A percentile compares a stretch with the other conserved stretches of the same genome.
phyloP scores from a whole-genome alignment of 2,329 filamentous ascomycete genomes.

The Parasarocladium wereldwijsianum region DNA sequence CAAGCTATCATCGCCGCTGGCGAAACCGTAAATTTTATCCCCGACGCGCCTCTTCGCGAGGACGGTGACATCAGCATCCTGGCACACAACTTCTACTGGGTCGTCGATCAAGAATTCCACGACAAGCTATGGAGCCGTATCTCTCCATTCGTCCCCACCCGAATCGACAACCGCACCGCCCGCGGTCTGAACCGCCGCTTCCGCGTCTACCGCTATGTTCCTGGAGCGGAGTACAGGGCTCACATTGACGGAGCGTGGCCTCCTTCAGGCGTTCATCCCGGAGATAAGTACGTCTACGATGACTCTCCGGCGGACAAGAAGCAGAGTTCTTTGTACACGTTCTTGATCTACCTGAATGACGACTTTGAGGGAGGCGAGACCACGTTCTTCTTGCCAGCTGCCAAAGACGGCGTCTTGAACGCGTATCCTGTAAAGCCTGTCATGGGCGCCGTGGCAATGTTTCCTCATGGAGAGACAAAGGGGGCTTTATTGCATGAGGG shows the following conservation, averaged over 20 bases:
- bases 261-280: constrained; percentile 46
- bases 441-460: constrained; percentile 53
- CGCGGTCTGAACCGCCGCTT: constrained; percentile 56
- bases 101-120: constrained; percentile 48
- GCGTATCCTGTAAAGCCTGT: constrained; percentile 55
- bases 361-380: constrained; percentile 60
- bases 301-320: constrained; percentile 40
- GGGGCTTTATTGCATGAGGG: constrained; percentile 56
- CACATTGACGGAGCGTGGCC: constrained; percentile 64
- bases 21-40: constrained; percentile 49
- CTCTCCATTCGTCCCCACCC: constrained; percentile 37
- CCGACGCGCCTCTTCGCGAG: constrained; percentile 52
- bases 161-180: constrained; percentile 38
- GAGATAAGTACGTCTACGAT: constrained; percentile 51
- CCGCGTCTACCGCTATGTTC: constrained; percentile 58
- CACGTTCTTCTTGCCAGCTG: constrained; percentile 53
- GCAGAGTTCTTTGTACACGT: constrained; percentile 56
- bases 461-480: constrained; percentile 53
- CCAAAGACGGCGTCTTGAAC: constrained; percentile 50
- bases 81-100: constrained; percentile 63
- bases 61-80: constrained; percentile 50
- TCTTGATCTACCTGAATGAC: constrained; percentile 55
- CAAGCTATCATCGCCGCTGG: constrained; percentile 50
- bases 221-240: constrained; percentile 55
- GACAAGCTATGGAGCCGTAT: constrained; percentile 49